Evolutionary conservation across 176 grass and related monocot genomes (phyloP).

Genomic region (Cocos nucifera): DNA sequence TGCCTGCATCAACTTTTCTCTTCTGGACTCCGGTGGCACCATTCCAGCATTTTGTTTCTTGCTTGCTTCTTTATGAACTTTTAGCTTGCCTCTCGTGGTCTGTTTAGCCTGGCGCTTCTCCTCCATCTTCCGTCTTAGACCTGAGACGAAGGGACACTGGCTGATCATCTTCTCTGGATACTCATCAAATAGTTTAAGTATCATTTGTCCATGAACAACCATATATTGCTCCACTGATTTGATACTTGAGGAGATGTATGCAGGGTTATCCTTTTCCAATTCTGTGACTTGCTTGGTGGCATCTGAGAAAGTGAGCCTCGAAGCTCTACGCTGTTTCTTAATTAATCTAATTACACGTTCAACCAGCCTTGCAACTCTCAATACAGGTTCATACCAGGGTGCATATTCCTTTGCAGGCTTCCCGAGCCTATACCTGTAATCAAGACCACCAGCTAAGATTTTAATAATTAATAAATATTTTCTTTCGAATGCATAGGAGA

Average conservation of each 20-base stretch:
- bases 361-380: constrained; percentile 80
- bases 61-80: constrained; percentile 27
- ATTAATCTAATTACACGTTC: constrained; percentile 63
- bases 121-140: constrained; percentile 45
- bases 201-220: constrained; percentile 66
- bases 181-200: constrained; percentile 54
- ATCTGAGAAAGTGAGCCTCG: constrained; percentile 48
- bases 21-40: no score
- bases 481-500: no score
- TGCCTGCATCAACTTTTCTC: no score
- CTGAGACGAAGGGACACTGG: constrained; percentile 39
- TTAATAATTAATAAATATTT: no score
- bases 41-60: no score
- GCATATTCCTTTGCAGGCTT: constrained; percentile 63
- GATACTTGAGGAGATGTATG: constrained; percentile 59
- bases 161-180: constrained; percentile 39
- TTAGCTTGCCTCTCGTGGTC: constrained; percentile 39
- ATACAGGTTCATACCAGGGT: constrained; percentile 47
- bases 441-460: neutral
- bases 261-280: constrained; percentile 40
- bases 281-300: constrained; percentile 45
- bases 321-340: constrained; percentile 50
- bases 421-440: constrained; percentile 64
- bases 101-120: constrained; percentile 52
- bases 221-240: constrained; percentile 40